Conservation (phyloP, 208 protist species). For the Wallacemonas sp. region DNA sequence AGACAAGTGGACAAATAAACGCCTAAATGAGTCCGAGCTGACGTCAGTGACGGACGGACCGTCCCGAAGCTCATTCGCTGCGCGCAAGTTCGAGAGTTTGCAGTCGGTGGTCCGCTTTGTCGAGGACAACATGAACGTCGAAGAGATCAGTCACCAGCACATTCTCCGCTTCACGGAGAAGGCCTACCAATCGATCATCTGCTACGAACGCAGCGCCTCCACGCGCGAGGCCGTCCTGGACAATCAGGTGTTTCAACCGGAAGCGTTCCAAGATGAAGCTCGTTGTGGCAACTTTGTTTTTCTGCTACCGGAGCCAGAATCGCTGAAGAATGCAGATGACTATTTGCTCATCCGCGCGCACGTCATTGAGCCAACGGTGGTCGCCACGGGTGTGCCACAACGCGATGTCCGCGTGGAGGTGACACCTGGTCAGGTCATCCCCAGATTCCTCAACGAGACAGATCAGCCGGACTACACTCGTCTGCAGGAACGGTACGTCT, state of each 20-base stretch:
- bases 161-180: not conserved
- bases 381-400: not conserved
- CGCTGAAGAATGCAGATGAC: not conserved
- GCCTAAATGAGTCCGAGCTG: not conserved
- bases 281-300: not conserved
- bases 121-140: not conserved
- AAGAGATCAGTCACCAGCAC: not conserved
- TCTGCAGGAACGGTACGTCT: constrained; percentile 1
- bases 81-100: not conserved
- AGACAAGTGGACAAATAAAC: not conserved
- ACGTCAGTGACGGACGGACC: not conserved
- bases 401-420: not conserved
- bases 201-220: not conserved
- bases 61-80: not conserved
- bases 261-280: not conserved
- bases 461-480: not conserved
- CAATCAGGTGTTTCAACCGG: not conserved
- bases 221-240: not conserved
- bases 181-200: not conserved
- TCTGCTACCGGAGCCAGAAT: not conserved
- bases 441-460: not conserved
- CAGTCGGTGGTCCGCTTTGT: not conserved
- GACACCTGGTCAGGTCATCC: not conserved
- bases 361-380: not conserved
- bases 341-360: not conserved